These are phyloP conservation scores for Dipodascus albidus DNA, from an alignment of 805 yeast genomes.

Conservation along the genomic window DNA sequence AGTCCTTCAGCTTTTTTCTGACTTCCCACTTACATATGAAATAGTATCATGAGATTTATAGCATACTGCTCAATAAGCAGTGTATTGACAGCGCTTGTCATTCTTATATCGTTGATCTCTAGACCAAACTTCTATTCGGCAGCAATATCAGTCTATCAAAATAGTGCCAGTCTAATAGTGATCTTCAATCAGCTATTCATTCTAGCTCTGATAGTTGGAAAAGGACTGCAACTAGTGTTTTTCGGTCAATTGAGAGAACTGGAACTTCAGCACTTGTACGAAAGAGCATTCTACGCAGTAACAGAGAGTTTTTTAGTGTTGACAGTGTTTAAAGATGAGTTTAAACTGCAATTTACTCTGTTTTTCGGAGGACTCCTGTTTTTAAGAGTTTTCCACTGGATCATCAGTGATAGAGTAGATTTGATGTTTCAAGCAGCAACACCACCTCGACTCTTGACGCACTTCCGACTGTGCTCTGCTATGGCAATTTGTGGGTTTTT, in stretches of 20 bases:
- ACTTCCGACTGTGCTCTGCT: slow-evolving; percentile 35
- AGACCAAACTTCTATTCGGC: slow-evolving; percentile 41
- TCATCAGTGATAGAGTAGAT: slow-evolving; percentile 45
- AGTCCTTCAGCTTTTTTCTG: too few species aligned
- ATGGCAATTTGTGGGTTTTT: slow-evolving; percentile 32
- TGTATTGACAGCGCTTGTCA: slow-evolving; percentile 26
- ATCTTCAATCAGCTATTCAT: slow-evolving; percentile 20
- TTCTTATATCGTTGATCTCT: slow-evolving; percentile 28
- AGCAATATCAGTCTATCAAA: slow-evolving; percentile 39
- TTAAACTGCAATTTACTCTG: slow-evolving; percentile 34
- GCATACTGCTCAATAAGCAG: slow-evolving; percentile 9
- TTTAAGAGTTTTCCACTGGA: slow-evolving; percentile 67
- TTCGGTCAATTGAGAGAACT: slow-evolving; percentile 68
- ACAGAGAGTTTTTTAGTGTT: slow-evolving; percentile 47
- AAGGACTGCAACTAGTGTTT: slow-evolving; percentile 14
- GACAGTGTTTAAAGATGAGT: slow-evolving; percentile 40
- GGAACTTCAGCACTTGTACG: slow-evolving; percentile 67
- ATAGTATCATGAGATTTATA: not conserved
- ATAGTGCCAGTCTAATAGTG: slow-evolving; percentile 37
- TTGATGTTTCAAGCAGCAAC: slow-evolving; percentile 34
- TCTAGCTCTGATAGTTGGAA: slow-evolving; percentile 10
- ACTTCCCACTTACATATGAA: not conserved
- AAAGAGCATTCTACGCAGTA: slow-evolving; percentile 50
- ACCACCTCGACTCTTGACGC: slow-evolving; percentile 23
- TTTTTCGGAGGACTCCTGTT: slow-evolving; percentile 33